These are phyloP conservation scores for Lupinus albus DNA, from an alignment of 306 rosid genomes.

Conservation along the genomic window DNA sequence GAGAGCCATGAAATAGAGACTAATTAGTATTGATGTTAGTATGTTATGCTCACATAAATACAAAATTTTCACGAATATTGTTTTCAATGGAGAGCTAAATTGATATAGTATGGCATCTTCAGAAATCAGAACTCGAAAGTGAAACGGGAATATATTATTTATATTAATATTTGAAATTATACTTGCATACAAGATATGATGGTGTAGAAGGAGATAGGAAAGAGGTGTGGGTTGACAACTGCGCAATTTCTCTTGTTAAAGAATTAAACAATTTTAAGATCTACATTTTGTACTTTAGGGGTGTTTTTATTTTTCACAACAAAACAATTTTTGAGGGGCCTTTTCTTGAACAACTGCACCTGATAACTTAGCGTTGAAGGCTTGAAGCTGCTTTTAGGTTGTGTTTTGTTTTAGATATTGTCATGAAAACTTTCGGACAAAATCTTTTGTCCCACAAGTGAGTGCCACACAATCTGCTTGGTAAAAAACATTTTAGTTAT, in stretches of 20 bases:
- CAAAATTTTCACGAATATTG: no score
- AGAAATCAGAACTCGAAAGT: neutral
- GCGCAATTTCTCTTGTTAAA: neutral
- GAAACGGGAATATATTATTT: neutral
- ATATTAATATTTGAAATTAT: neutral
- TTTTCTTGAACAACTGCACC: slow-evolving; percentile 10
- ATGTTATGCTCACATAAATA: slow-evolving; percentile 5
- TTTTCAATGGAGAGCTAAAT: no score
- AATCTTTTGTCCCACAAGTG: no score
- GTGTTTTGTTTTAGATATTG: neutral
- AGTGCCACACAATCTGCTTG: no score
- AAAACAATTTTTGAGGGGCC: no score
- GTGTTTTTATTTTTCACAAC: no score
- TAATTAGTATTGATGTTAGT: neutral
- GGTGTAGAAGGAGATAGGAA: slow-evolving; percentile 22
- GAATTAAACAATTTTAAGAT: no score
- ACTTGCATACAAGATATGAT: slow-evolving; percentile 19
- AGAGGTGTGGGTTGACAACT: neutral
- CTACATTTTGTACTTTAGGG: no score
- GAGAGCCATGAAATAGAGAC: slow-evolving; percentile 15
- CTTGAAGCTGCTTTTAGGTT: slow-evolving; percentile 19
- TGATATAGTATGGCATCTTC: slow-evolving; percentile 22
- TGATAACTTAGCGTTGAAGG: slow-evolving; percentile 27
- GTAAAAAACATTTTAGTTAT: no score
- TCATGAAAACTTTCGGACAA: no score